Base-by-base conservation (phyloP, 2,329 filamentous ascomycete species). In the Lachnellula cervina region DNA sequence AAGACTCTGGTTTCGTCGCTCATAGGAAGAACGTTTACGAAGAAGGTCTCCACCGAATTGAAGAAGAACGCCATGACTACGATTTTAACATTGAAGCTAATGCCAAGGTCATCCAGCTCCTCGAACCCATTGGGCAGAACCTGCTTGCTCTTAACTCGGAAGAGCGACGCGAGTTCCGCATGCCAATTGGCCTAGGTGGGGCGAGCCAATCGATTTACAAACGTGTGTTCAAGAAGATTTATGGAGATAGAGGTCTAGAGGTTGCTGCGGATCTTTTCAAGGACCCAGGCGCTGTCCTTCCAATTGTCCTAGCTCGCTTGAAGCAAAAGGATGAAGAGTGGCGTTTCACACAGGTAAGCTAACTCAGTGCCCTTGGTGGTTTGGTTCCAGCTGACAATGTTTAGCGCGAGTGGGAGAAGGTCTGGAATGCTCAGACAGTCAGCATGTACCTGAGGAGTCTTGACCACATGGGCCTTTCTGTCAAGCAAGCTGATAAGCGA, bases 21-120 rank as follows among this genome's bases (percentile, higher is more conserved):
- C 94, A 99, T 73, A 85, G 93, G 59, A 99, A 99, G 80, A 99
- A 99, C 66, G 84, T 88, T 53, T 96, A 88, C 62, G 94, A 99
- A 71, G 94, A 99, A 72, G 89, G 89, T 34, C 82, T 99, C 8
- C 94, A 99, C 69, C 82, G 94, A 19, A 97, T 99, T 58, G 94
- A 99, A 72, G 94, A 99, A 72, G 94, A 99, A 71, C 88, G 94
- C 4, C 94, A 99, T 69, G 94, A 99, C 69, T 99, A 99, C 66
- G 94, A 99, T 71, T 96, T 95, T 74, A 94, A 97, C 69, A 97
- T 99, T 52, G 94, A 99, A 73, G 89, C 90, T 8, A 96, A 94
- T 68, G 83, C 88, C 58, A 92, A 96, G 64, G 97, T 94, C 49
- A 96, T 99, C 57, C 94, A 97, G 72, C 84, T 99, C 4, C 83